Percentiles rank a stretch among this genome's conserved stretches.
Conservation (phyloP, 805 yeast species). For the Candida lessepsii region DNA sequence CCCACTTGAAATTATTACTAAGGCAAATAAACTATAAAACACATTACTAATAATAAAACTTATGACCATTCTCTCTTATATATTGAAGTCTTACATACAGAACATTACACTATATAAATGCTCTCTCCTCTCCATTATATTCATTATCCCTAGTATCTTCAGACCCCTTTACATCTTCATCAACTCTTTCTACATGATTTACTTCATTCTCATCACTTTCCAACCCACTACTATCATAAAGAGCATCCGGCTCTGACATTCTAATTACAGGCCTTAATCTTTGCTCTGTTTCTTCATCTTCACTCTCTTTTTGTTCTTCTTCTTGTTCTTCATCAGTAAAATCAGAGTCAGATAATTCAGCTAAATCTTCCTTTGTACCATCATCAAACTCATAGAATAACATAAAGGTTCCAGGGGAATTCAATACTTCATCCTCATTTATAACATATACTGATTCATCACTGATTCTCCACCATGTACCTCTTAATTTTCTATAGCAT, state of each 20-base stretch:
- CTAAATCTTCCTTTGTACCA: constrained; percentile 25
- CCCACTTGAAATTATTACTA: too few species aligned
- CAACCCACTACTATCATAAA: constrained; percentile 18
- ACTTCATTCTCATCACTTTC: constrained; percentile 9
- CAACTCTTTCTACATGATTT: background rate
- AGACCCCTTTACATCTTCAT: constrained; percentile 8
- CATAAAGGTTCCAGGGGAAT: constrained; percentile 89
- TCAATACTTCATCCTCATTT: constrained; percentile 74
- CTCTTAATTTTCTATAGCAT: constrained; percentile 77
- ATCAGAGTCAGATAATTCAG: constrained; percentile 15
- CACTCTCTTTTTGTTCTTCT: constrained; percentile 5
- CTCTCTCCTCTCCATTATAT: constrained; percentile 22
- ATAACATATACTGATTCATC: constrained; percentile 86
- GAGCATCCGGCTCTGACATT: constrained; percentile 13
- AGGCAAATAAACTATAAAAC: too few species aligned
- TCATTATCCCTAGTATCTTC: constrained; percentile 6
- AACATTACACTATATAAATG: constrained; percentile 16
- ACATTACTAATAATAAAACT: too few species aligned
- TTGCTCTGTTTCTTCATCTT: background rate
- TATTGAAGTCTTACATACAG: background rate
- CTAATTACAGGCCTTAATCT: constrained; percentile 5
- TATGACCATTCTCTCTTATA: too few species aligned
- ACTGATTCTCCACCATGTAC: constrained; percentile 93
- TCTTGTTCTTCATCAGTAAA: constrained; percentile 20
- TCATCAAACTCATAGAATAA: constrained; percentile 69